Evolutionary conservation across 129 eudicot species (phyloP).

Genomic region (Ambrosia artemisiifolia): DNA sequence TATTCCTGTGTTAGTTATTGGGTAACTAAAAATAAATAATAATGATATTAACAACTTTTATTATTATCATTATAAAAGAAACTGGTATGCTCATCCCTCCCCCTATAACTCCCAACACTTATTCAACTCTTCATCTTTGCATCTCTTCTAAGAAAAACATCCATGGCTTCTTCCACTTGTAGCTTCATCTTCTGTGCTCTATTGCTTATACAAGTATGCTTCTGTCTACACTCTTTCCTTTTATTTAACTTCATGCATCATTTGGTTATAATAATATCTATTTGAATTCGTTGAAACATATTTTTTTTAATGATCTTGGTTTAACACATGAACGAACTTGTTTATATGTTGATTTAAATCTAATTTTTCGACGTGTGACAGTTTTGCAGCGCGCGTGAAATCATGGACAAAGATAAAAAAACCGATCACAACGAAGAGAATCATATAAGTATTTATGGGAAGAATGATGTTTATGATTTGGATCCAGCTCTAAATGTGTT

Average conservation of each 20-base stretch:
- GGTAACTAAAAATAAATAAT: background rate
- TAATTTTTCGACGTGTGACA: background rate
- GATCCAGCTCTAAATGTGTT: conserved; percentile 66
- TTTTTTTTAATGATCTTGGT: background rate
- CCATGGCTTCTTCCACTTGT: conserved; percentile 31
- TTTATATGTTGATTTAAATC: background rate
- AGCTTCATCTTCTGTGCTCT: conserved; percentile 27
- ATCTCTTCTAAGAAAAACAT: conserved; percentile 16
- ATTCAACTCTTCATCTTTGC: conserved; percentile 24
- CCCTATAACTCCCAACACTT: conserved; percentile 25
- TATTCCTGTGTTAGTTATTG: background rate
- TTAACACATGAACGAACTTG: background rate
- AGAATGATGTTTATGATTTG: conserved; percentile 13
- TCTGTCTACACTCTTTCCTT: background rate
- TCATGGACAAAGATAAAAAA: conserved; percentile 3
- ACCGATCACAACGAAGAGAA: conserved; percentile 3
- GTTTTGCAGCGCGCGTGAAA: conserved; percentile 28
- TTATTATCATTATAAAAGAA: background rate
- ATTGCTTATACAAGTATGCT: conserved; percentile 38
- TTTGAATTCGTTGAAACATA: background rate
- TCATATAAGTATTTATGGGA: conserved; percentile 12
- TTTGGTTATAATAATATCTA: background rate
- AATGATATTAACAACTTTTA: background rate
- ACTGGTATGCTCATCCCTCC: background rate
- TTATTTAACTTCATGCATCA: background rate